Conservation (phyloP, 495 filamentous ascomycete species). For the Talaromyces wortmannii region DNA sequence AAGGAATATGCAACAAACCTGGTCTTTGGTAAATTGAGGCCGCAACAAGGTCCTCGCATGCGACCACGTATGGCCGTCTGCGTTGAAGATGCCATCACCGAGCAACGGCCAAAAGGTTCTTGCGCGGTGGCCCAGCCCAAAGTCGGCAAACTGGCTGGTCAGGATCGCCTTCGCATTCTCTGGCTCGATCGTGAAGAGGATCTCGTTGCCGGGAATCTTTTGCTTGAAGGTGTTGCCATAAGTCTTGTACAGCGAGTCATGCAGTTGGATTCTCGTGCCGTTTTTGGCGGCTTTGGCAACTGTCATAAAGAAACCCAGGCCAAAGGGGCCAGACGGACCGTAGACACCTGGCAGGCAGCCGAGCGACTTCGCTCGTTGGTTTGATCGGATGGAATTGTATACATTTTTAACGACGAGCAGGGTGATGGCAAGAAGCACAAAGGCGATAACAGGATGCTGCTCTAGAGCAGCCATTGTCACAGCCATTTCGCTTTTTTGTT, state of each 20-base stretch:
- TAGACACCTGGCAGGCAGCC: background rate
- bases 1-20: background rate
- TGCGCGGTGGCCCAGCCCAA: conserved; percentile 13
- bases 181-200: conserved; percentile 48
- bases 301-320: background rate
- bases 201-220: background rate
- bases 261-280: background rate
- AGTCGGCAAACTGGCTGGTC: conserved; percentile 59
- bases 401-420: background rate
- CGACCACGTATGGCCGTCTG: conserved; percentile 30
- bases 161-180: conserved; percentile 70
- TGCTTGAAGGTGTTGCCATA: background rate
- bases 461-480: background rate
- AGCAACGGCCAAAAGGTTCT: conserved; percentile 12
- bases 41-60: conserved; percentile 30
- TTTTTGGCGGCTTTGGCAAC: background rate
- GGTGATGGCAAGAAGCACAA: background rate
- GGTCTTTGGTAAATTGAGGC: conserved; percentile 15
- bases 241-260: background rate
- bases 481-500: background rate
- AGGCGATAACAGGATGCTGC: background rate
- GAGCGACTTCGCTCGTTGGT: background rate
- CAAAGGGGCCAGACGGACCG: background rate
- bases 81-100: conserved; percentile 32
- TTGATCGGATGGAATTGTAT: background rate